Conservation (phyloP, 306 rosid genomes). For the Cicer yamashitae region DNA sequence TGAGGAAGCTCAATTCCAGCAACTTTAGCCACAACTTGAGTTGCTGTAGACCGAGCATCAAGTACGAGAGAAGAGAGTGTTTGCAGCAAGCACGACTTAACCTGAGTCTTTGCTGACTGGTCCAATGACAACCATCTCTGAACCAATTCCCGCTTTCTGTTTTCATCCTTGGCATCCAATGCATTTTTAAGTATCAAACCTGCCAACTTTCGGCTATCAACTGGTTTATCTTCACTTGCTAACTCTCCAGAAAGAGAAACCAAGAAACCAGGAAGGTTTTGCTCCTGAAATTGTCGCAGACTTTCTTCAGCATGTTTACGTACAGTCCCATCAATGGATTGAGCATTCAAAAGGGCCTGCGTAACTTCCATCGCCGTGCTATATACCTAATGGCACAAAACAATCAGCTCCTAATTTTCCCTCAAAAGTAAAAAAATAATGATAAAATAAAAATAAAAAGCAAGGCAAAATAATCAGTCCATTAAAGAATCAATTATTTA, state of each 20-base stretch:
- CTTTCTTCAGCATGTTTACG: conserved; percentile 89
- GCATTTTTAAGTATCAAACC: conserved; percentile 90
- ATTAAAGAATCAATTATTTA: conserved; percentile 8
- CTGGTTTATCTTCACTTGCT: conserved; percentile 83
- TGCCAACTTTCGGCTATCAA: conserved; percentile 86
- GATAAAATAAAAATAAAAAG: too few relatives aligned
- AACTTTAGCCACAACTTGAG: conserved; percentile 88
- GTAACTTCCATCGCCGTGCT: conserved; percentile 85
- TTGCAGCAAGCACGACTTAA: conserved; percentile 73
- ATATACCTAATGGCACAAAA: conserved; percentile 47
- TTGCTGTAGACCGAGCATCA: conserved; percentile 84
- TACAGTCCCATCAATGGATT: conserved; percentile 73
- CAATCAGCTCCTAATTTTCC: conserved; percentile 24
- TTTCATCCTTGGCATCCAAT: conserved; percentile 89
- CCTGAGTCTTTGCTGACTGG: conserved; percentile 64
- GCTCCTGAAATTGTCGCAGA: conserved; percentile 88
- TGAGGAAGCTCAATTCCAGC: conserved; percentile 93
- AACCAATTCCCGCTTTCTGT: conserved; percentile 75
- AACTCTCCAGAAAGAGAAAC: conserved; percentile 81
- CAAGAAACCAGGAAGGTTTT: conserved; percentile 83
- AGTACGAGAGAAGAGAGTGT: conserved; percentile 68
- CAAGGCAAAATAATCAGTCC: background rate
- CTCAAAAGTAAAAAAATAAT: background rate
- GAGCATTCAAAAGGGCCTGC: conserved; percentile 81
- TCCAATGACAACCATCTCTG: conserved; percentile 88